Conservation (phyloP, 345 rosid species). For the Lepidium aucheri region DNA sequence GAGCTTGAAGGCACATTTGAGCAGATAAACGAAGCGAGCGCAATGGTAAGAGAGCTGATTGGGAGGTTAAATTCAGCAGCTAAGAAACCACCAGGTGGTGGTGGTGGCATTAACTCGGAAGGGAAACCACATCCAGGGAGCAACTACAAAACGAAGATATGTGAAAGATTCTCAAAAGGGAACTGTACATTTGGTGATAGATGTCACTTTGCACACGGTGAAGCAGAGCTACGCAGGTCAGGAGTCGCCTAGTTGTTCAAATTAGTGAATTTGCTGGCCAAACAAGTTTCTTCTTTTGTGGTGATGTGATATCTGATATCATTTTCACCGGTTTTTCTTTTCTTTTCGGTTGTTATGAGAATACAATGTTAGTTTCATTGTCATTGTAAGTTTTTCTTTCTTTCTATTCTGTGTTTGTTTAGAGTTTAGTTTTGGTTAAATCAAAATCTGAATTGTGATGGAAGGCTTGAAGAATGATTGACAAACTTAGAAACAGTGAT, state of each 20-base stretch:
- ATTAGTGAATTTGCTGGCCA: neutral
- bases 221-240: constrained; percentile 66
- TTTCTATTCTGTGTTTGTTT: neutral
- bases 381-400: constrained; percentile 7
- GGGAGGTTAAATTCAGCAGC: constrained; percentile 50
- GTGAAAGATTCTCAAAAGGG: constrained; percentile 73
- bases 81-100: constrained; percentile 25
- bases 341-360: constrained; percentile 1
- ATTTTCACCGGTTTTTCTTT: neutral
- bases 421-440: constrained; percentile 1
- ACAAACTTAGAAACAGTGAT: neutral
- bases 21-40: constrained; percentile 95
- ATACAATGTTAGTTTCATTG: constrained; percentile 11
- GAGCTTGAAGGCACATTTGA: constrained; percentile 94
- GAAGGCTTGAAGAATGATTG: constrained; percentile 1
- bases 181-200: constrained; percentile 79
- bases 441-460: neutral
- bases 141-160: constrained; percentile 80
- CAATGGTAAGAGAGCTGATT: constrained; percentile 87
- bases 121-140: constrained; percentile 34
- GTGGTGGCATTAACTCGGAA: constrained; percentile 13
- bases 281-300: neutral
- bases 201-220: constrained; percentile 96
- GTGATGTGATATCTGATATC: constrained; percentile 6
- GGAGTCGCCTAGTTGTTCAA: constrained; percentile 18